phyloP scores from a whole-genome alignment of 768 basidiomycete genomes.

The Symmetrospora coprosmae region DNA sequence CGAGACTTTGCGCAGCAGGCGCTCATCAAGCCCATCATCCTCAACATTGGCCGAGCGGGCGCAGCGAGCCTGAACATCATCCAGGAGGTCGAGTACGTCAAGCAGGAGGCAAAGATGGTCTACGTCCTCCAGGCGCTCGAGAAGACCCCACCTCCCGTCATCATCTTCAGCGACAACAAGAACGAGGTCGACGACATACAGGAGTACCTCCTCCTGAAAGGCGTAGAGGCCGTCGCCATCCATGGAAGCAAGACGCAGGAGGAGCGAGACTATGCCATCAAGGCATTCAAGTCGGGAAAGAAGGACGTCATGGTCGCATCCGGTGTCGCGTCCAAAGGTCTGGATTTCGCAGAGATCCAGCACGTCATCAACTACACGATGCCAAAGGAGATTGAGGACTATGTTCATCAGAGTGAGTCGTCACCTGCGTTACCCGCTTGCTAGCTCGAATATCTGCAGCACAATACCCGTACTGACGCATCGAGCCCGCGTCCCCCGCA shows the following conservation, averaged over 20 bases:
- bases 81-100: slow-evolving; percentile 91
- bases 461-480: too few species aligned
- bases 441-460: not conserved
- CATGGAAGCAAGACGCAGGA: slow-evolving; percentile 96
- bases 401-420: slow-evolving; percentile 72
- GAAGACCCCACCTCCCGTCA: slow-evolving; percentile 94
- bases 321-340: slow-evolving; percentile 88
- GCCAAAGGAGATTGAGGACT: slow-evolving; percentile 99
- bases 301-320: slow-evolving; percentile 99
- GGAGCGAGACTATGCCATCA: slow-evolving; percentile 97
- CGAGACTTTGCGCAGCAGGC: slow-evolving; percentile 97
- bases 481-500: not conserved
- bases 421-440: not conserved
- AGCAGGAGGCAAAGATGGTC: slow-evolving; percentile 99
- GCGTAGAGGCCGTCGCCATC: slow-evolving; percentile 94
- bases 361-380: slow-evolving; percentile 98
- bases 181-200: slow-evolving; percentile 99
- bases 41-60: slow-evolving; percentile 95
- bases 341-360: slow-evolving; percentile 97
- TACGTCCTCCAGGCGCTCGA: slow-evolving; percentile 93
- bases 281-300: slow-evolving; percentile 87
- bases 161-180: slow-evolving; percentile 97
- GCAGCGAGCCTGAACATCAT: slow-evolving; percentile 93
- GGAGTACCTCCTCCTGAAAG: slow-evolving; percentile 89
- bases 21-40: slow-evolving; percentile 80